Conservation (phyloP, 1,284 basidiomycete species). For the Ganoderma multipileum region DNA sequence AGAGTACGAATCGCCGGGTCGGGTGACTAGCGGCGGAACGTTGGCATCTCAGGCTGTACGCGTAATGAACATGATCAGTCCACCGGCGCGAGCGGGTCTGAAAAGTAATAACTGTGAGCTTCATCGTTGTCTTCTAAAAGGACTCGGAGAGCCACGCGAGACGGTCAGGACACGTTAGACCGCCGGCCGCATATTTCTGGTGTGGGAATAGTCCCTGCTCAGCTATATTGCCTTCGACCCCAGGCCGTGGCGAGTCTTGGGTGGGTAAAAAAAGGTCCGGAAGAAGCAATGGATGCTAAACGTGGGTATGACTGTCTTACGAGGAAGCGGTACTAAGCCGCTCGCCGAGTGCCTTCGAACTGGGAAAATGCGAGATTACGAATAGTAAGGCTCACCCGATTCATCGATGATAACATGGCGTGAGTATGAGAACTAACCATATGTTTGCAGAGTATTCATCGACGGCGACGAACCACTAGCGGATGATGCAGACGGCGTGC, state of each 20-base stretch:
- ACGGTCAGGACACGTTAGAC: neutral
- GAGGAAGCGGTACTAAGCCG: neutral
- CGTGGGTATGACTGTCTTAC: neutral
- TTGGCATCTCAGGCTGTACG: neutral
- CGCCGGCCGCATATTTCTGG: neutral
- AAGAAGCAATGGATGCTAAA: neutral
- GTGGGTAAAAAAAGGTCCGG: neutral
- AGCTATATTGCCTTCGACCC: neutral
- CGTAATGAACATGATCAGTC: neutral
- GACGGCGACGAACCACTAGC: neutral
- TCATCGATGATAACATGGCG: neutral
- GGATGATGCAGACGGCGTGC: neutral
- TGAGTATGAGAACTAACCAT: neutral
- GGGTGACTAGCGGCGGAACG: neutral
- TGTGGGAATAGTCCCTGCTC: neutral
- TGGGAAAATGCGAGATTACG: neutral
- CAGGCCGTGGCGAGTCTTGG: neutral
- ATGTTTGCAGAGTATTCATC: neutral
- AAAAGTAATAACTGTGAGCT: neutral
- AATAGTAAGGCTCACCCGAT: neutral
- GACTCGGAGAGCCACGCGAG: neutral
- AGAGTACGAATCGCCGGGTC: neutral
- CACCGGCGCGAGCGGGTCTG: neutral
- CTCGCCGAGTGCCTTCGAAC: neutral
- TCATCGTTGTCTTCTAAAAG: neutral